Base-by-base conservation (phyloP, 306 rosid genomes). In the Cicer judaicum region DNA sequence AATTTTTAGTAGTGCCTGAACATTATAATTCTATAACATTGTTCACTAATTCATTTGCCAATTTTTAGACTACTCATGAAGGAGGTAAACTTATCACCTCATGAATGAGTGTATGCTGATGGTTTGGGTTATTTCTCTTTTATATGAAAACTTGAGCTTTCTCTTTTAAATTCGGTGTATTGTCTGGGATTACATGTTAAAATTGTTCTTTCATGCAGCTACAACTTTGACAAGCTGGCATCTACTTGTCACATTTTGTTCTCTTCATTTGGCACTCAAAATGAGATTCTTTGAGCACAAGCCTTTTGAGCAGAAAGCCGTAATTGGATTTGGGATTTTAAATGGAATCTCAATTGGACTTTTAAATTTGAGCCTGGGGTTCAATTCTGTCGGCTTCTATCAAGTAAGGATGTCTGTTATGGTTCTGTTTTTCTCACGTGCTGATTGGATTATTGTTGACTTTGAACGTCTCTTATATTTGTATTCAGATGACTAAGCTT, bases 191-290 rank as follows among this genome's bases (percentile, higher is more conserved):
- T 50, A 11, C 19, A 73, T 38, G 70, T 7, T 74, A 65, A 60
- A 47, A 43, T 43, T 67, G 63, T 64, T 54, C 62, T 73, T 48
- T 73, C 59, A 64, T 86, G 89, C 93, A 94, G 97, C 98, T 78
- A 94, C 97, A 65, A 91, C 98, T 65, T 87, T 94, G 96, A 94
- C 98, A 69, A 94, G 97, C 85, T 94, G 98, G 98, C 98, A 94
- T 87, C 93, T 94, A 70, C 96, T 94, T 49, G 98, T 94, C 80
- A 94, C 98, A 43, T 94, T 94, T 80, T 94, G 96, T 82, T 94
- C 98, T 57, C 97, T 94, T 85, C 95, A 94, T 41, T 88, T 73
- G 87, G 98, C 98, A 39, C 81, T 88, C 48, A 84, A 73, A 78
- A 80, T 94, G 97, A 89, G 85, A 87, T 80, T 94, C 72, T 94